Base-by-base conservation (phyloP, 495 filamentous ascomycete species). In the Daldinia bambusicola region DNA sequence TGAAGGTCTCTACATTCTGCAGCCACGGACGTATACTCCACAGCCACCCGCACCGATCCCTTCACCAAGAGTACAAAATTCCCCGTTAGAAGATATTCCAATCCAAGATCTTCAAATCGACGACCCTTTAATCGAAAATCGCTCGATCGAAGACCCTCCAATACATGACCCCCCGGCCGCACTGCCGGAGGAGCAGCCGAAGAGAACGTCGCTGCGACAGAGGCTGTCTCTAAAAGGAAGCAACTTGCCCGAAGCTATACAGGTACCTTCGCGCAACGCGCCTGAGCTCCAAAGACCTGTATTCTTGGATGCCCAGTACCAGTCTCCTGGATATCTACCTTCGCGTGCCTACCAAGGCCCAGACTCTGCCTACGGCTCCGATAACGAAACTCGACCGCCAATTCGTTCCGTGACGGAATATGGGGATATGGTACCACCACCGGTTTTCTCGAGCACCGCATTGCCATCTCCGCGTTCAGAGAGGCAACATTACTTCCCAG, bases 21-120 rank as follows among this genome's bases (percentile, higher is more conserved):
- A 86, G 60, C 85, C 85, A 12, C 80, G 80, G 57, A 87, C 84
- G 0, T 88, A 87, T 69, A 87, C 82, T 8, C 86, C 86, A 0
- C 78, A 81, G 36, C 82, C 82, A 6, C 82, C 84, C 6, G 80
- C 79, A 14, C 82, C 82, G 13, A 69, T 83, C 26, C 82, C 82
- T n/a, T 84, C 83, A 7, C 82, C 82, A 13, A 76, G 75, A 38
- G 38, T 81, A 1, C 59, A 71, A 10, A 71, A 77, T 38, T 60
- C 74, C 16, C 5, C 43, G 5, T 48, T 22, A 2, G 43, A 48
- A 48, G 43, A 48, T 9, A 16, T 48, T 48, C 43, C 43, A 12
- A 48, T 48, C 9, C 16, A 48, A 48, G 16, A 22, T 16, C 18
- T 48, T 48, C 7, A 48, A 48, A 40, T 40, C 37, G 37, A 40